Percentiles rank a stretch among this genome's conserved stretches.
Conservation (phyloP, 306 rosid species). For the Glycyrrhiza uralensis region DNA sequence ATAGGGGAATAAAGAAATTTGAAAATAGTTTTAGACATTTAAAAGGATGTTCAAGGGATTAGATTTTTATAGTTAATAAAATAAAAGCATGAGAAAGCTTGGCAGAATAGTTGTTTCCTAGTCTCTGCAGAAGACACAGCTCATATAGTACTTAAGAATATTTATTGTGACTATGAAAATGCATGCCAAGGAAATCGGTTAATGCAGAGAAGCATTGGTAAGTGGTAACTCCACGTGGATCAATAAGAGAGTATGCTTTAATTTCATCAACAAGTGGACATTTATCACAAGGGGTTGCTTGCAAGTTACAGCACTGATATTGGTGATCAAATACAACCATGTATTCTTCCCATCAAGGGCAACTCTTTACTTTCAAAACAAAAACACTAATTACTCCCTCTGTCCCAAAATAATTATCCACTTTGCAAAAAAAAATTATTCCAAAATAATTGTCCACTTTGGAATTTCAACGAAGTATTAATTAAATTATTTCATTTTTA, state of each 20-base stretch:
- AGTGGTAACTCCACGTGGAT: background rate
- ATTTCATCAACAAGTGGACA: background rate
- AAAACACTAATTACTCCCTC: no score
- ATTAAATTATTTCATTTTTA: no score
- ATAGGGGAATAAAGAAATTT: no score
- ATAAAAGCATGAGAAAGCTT: background rate
- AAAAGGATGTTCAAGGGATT: background rate
- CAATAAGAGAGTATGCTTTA: background rate
- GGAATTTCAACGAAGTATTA: no score
- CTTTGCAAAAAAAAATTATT: no score
- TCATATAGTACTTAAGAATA: background rate
- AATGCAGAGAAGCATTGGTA: background rate
- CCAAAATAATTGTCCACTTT: no score
- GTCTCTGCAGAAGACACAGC: background rate
- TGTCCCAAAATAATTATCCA: no score
- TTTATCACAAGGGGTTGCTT: background rate
- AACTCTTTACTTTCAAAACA: background rate
- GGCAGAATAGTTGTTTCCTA: background rate
- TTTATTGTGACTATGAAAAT: slow-evolving; percentile 10
- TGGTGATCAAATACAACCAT: background rate
- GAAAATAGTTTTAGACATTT: background rate
- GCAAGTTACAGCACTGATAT: background rate
- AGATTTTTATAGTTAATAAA: background rate
- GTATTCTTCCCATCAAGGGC: background rate
- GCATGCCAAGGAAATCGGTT: background rate